Evolutionary conservation across 106 monocot genomes (phyloP).

Genomic region (Apostasia shenzhenica): DNA sequence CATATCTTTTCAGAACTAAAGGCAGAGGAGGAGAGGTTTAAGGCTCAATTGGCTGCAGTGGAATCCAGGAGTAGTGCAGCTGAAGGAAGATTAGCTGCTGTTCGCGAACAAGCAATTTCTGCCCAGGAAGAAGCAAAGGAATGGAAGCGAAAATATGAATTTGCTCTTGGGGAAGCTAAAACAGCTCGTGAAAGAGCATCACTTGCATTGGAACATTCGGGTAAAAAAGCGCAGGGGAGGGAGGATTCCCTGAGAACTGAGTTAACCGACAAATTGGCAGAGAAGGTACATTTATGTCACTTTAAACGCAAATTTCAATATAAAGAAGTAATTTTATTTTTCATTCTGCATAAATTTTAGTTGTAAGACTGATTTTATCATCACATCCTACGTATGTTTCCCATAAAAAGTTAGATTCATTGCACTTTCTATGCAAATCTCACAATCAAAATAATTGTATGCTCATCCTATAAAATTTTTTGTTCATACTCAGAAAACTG

Average conservation of each 20-base stretch:
- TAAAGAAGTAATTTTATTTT: not conserved
- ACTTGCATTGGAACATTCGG: conserved; percentile 62
- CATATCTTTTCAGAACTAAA: conserved; percentile 35
- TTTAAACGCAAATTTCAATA: conserved; percentile 1
- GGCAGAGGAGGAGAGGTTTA: conserved; percentile 67
- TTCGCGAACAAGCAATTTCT: conserved; percentile 78
- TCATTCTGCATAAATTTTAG: not conserved
- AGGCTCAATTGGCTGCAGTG: conserved; percentile 53
- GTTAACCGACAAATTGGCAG: conserved; percentile 44
- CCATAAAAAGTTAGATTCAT: too few species aligned
- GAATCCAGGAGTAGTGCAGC: conserved; percentile 61
- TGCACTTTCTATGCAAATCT: too few species aligned
- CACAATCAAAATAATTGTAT: too few species aligned
- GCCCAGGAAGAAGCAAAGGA: conserved; percentile 81
- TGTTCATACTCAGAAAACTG: too few species aligned
- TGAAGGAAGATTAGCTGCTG: conserved; percentile 74
- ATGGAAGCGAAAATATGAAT: conserved; percentile 90
- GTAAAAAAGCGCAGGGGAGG: conserved; percentile 70
- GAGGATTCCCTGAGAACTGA: conserved; percentile 71
- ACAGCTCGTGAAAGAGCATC: conserved; percentile 71
- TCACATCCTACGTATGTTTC: too few species aligned
- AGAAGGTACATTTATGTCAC: conserved; percentile 38
- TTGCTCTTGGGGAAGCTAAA: conserved; percentile 67
- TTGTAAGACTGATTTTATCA: too few species aligned
- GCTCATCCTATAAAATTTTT: too few species aligned